Evolutionary conservation across 345 rosid species (phyloP), one percentile per base, ranked within the genome.

Genomic region (Hibiscus mutabilis): DNA sequence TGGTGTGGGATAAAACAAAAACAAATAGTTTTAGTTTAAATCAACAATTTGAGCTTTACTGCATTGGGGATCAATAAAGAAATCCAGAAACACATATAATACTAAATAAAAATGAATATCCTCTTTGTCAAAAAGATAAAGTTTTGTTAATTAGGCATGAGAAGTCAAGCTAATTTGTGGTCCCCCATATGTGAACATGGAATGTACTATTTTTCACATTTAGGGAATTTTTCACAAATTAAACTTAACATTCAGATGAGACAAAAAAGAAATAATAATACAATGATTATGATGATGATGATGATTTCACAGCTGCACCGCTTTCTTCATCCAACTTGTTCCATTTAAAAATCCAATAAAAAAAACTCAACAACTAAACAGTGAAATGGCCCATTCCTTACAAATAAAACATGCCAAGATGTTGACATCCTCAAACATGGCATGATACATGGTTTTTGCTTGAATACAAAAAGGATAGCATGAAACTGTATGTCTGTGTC

Each of bases 361-460:
- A 31, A 40, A 46, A 40, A 24, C 29, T 21, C 14, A 21, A 21
- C 68, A 40, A 35, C 68, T 68, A 37, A 73, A 76, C 66, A 74
- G 66, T 61, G 27, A 66, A 69, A 76, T 68, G 79, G 81, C 55
- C 86, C 88, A 67, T 7, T 69, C 56, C 58, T 29, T 66, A 69
- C 71, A 76, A 47, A 74, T 62, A 74, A 79, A 82, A 72, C 84
- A 82, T 33, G 37, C 83, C 79, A 72, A 74, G 75, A 75, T 70
- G 69, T 80, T 33, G 75, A 81, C 88, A 79, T 83, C 83, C 71
- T 62, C 53, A 19, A 80, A 56, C 42, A 10, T 6, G 37, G 37
- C 37, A 33, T 18, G 37, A 25, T 68, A 74, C 70, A 81, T 56
- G 22, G 44, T 62, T 37, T 68, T 40, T 53, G 76, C 77, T 74